phyloP scores from a whole-genome alignment of 441 rosid species.

The Adansonia madagascariensis region DNA sequence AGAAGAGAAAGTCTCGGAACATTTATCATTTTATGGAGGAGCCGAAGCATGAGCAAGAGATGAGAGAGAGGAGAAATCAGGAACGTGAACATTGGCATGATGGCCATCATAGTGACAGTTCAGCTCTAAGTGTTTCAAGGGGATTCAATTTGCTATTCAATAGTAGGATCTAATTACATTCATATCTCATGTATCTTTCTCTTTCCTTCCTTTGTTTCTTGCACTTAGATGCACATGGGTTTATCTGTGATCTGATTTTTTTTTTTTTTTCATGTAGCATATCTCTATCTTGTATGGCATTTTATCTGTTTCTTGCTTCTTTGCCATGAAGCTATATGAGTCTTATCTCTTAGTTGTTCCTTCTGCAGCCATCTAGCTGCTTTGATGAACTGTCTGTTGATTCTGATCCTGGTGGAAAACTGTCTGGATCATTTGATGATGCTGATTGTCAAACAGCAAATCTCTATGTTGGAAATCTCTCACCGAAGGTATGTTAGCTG shows the following conservation, averaged over 20 bases:
- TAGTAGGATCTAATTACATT: neutral
- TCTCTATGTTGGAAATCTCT: conserved; percentile 96
- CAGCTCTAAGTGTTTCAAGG: conserved; percentile 54
- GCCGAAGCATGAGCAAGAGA: conserved; percentile 94
- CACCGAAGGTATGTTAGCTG: conserved; percentile 70
- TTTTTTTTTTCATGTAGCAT: neutral
- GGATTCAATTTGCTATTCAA: conserved; percentile 11
- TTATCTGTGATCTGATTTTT: neutral
- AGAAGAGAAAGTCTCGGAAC: conserved; percentile 83
- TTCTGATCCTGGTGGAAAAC: conserved; percentile 95
- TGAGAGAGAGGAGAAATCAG: conserved; percentile 95
- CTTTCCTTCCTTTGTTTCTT: neutral
- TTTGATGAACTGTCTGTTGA: conserved; percentile 97
- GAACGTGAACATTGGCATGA: conserved; percentile 89
- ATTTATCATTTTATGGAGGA: conserved; percentile 98
- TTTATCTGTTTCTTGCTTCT: neutral
- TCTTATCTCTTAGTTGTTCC: conserved; percentile 26
- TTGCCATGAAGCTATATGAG: conserved; percentile 18
- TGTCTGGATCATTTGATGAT: conserved; percentile 96
- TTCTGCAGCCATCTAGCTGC: conserved; percentile 81
- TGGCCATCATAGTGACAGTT: conserved; percentile 62
- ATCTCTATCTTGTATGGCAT: neutral
- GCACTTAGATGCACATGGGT: neutral
- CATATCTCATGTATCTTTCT: conserved; percentile 10
- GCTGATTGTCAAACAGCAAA: conserved; percentile 99